Base-by-base conservation (phyloP, 2,329 filamentous ascomycete genomes). In the Cryphonectria parasitica region DNA sequence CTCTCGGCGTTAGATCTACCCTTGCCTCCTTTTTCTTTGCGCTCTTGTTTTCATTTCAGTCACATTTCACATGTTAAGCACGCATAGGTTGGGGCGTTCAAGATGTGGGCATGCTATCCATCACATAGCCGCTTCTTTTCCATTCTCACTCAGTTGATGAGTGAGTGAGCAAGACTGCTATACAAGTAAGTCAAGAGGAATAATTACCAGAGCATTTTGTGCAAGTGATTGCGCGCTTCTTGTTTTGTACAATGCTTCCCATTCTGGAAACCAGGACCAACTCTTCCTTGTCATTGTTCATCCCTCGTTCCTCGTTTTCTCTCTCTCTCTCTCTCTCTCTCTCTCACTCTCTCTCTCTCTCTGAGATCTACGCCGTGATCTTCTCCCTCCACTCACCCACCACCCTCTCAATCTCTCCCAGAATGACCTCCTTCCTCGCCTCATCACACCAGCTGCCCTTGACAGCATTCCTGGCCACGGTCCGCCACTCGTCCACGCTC, bases 401-500 rank as follows among this genome's bases (percentile, higher is more conserved):
- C 63, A 82, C 80, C 39, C 74, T 74, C 36, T 81, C 79, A 58
- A 87, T 79, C 76, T 86, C 85, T 19, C 69, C 69, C 75, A 90
- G 74, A 70, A 94, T 78, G 74, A 87, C 84, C 5, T 77, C 76
- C 82, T 94, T 94, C 76, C 92, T 86, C 73, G 82, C 82, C 54
- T 87, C 83, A 43, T 82, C 81, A 77, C 91, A 91, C 92, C 92
- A 94, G 76, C 91, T 93, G 34, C 89, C 90, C 72, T 87, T 82
- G 15, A 94, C 88, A 28, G 87, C 84, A 52, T 87, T 87, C 73
- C 83, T 83, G 15, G 87, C 88, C 75, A 95, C 90, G 7, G 77
- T 80, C 74, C 82, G 84, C 92, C 92, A 94, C 72, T 95, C 91
- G n/a, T 81, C 79, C 4, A 89, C 80, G 31, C 79, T 85, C 74